Evolutionary conservation across 179 eudicot species (phyloP), one percentile per base, ranked within the genome.

Genomic region (Silene noctiflora): DNA sequence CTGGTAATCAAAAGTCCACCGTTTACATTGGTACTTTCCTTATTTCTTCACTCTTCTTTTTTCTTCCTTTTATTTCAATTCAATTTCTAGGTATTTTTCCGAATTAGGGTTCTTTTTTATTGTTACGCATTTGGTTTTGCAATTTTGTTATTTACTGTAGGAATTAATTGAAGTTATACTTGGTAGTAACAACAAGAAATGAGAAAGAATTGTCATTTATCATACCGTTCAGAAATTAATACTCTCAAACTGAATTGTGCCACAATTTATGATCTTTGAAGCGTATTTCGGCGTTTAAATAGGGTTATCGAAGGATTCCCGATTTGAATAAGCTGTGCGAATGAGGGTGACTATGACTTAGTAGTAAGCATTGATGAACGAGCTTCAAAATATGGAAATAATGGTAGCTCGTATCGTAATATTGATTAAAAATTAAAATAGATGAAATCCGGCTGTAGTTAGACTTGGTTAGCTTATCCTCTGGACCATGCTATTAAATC

Each of bases 1-100:
- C 81, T 14, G 77, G 62, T 17, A 73, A 72, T 73, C 72, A 71
- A 24, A 78, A 78, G 58, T 65, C 20, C 73, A 78, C 81, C 25
- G 73, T 78, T 73, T 78, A 48, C 48, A 17, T 73, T 4, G 81
- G 81, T 78, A 1, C 6, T 20, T 25, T 51, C 39, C 27, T 17
- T 78, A 71, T 13, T 46, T 55, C 64, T 19, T 29, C 68, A 24
- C 13, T 64, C 7, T 71, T n/a, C 27, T 19, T 19, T 8, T n/a
- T 6, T 3, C 17, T 27, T 27, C 2, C 29, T 27, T 27, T 27
- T 27, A 27, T 2, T 27, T 27, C 29, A 27, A 20, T 68, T 68
- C 0, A 68, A 68, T 68, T 68, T 9, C 53, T 39, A 44, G 6
- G 2, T 24, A 67, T 19, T 69, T 69, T 69, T 5, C 70, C 0